These are phyloP conservation scores for Candida ascalaphidarum DNA, from an alignment of 805 yeast genomes.

Conservation along the genomic window DNA sequence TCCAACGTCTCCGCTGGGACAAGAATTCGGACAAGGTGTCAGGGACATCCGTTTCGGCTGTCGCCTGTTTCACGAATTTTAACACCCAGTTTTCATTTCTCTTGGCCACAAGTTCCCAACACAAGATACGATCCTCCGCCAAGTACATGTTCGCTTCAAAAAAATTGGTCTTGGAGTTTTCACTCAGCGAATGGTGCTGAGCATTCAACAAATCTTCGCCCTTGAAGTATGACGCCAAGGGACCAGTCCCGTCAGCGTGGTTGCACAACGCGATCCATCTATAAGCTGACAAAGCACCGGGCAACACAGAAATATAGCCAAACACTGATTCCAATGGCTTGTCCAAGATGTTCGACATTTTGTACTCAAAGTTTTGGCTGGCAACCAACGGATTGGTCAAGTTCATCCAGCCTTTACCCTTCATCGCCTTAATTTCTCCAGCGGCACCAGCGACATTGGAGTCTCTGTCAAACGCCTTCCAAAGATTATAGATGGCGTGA, in stretches of 20 bases:
- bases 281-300: conserved; percentile 95
- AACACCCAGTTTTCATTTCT: conserved; percentile 18
- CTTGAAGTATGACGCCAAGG: conserved; percentile 78
- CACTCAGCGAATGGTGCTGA: conserved; percentile 11
- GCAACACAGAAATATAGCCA: conserved; percentile 89
- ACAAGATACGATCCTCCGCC: conserved; percentile 20
- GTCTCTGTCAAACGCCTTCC: conserved; percentile 96
- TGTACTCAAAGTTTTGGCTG: conserved; percentile 92
- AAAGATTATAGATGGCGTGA: conserved; percentile 80
- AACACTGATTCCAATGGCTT: conserved; percentile 89
- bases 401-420: conserved; percentile 79
- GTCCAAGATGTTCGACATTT: conserved; percentile 92
- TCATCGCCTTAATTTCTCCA: conserved; percentile 94
- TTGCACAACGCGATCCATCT: conserved; percentile 80
- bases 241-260: conserved; percentile 88
- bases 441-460: conserved; percentile 99
- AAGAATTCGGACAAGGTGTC: conserved; percentile 17
- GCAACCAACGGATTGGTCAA: conserved; percentile 88
- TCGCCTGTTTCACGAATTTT: conserved; percentile 20
- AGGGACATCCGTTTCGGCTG: conserved; percentile 22
- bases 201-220: conserved; percentile 54
- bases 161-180: conserved; percentile 55
- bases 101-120: conserved; percentile 22
- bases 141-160: conserved; percentile 68
- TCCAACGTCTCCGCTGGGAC: conserved; percentile 21